Evolutionary conservation across 2,329 filamentous ascomycete species (phyloP).

Genomic region (Fusarium poae): DNA sequence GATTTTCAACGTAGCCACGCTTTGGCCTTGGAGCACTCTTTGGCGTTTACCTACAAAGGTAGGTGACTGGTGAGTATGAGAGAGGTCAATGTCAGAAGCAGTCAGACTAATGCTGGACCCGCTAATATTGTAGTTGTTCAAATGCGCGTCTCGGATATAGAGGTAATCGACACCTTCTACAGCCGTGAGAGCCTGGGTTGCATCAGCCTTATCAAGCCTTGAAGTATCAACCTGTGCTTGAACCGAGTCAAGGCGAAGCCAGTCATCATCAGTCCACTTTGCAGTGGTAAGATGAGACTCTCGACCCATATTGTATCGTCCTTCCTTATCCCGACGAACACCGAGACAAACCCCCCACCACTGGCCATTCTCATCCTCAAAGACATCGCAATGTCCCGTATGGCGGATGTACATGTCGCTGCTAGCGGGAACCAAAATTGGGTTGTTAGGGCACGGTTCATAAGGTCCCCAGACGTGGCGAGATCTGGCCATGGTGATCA

Average conservation of each 20-base stretch:
- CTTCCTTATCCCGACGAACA: constrained; percentile 9
- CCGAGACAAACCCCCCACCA: constrained; percentile 28
- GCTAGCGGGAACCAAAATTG: constrained; percentile 2
- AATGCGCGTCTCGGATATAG: constrained; percentile 13
- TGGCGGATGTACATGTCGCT: constrained; percentile 12
- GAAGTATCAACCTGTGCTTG: constrained; percentile 4
- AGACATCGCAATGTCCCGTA: constrained; percentile 16
- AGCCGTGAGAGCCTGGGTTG: constrained; percentile 1
- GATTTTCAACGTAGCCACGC: background rate
- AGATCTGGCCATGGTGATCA: constrained; percentile 26
- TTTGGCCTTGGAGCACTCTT: constrained; percentile 8
- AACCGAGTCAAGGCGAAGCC: constrained; percentile 9
- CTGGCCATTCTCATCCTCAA: constrained; percentile 12
- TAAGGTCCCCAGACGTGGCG: constrained; percentile 17
- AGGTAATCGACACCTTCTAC: constrained; percentile 12
- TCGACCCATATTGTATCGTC: constrained; percentile 17
- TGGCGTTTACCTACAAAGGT: constrained; percentile 23
- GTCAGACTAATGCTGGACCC: constrained; percentile 8
- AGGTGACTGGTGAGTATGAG: background rate
- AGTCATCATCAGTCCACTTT: constrained; percentile 10
- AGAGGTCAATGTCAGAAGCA: constrained; percentile 6
- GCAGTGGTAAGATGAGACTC: constrained; percentile 19
- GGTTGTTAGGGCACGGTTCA: constrained; percentile 8
- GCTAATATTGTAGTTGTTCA: constrained; percentile 14
- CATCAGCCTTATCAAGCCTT: background rate